Percentiles rank a stretch among this genome's conserved stretches.
These are phyloP conservation scores for Circinella minor DNA, from an alignment of 371 early-diverging fungal genomes.

Conservation along the genomic window DNA sequence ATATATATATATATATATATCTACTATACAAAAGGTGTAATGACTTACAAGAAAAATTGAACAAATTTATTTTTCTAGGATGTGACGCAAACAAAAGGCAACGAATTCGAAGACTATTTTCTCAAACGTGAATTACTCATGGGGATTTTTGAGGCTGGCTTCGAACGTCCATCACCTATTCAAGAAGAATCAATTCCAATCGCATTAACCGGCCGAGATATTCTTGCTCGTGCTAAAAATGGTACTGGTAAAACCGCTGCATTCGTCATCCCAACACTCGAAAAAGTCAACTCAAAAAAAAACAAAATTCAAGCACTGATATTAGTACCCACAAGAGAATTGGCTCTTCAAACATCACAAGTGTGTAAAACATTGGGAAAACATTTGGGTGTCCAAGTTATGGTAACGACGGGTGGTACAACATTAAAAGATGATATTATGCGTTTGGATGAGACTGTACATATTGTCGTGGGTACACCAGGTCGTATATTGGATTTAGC, in stretches of 20 bases:
- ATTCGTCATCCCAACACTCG: constrained; percentile 94
- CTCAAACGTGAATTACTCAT: constrained; percentile 96
- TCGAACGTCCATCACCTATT: constrained; percentile 98
- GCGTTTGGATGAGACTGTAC: constrained; percentile 89
- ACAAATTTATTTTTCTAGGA: constrained; percentile 51
- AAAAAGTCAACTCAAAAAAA: constrained; percentile 87
- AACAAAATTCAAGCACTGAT: constrained; percentile 85
- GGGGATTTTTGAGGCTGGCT: constrained; percentile 99
- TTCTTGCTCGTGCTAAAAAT: constrained; percentile 96
- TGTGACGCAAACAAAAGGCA: constrained; percentile 95
- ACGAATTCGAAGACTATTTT: constrained; percentile 98
- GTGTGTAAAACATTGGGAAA: constrained; percentile 94
- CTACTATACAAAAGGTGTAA: too few species aligned
- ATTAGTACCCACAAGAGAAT: constrained; percentile 97
- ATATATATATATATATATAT: too few species aligned
- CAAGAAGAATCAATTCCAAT: constrained; percentile 99
- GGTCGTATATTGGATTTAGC: constrained; percentile 98
- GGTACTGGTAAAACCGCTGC: constrained; percentile 99
- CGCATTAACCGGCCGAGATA: constrained; percentile 94
- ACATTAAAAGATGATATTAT: constrained; percentile 98
- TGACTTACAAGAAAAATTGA: too few species aligned
- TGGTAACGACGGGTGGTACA: constrained; percentile 98
- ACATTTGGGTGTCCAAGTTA: constrained; percentile 91
- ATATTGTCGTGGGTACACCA: constrained; percentile 97
- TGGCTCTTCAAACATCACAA: constrained; percentile 96